These are phyloP conservation scores for Amylocystis lapponica DNA, from an alignment of 768 basidiomycete genomes.

Conservation along the genomic window DNA sequence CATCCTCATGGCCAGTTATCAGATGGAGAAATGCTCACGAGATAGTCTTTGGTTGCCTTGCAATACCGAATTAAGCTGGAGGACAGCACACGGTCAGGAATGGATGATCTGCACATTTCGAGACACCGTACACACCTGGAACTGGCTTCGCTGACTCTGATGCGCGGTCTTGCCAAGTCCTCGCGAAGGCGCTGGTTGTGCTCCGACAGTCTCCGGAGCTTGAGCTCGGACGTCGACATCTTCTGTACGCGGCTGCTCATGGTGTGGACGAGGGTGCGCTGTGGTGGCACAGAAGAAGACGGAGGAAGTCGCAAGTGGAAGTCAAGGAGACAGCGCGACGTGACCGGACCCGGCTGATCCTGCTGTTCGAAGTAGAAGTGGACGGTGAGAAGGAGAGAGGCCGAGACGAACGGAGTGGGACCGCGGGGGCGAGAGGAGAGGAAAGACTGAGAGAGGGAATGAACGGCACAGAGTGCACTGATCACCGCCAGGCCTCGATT, in stretches of 20 bases:
- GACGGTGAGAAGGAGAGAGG: not conserved
- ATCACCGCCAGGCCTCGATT: too few relatives aligned
- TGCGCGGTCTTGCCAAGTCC: slow-evolving; percentile 65
- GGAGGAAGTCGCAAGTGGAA: not conserved
- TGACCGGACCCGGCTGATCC: slow-evolving; percentile 1
- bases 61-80: slow-evolving; percentile 67
- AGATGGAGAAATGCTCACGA: slow-evolving; percentile 35
- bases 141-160: slow-evolving; percentile 69
- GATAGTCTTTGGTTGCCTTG: slow-evolving; percentile 67
- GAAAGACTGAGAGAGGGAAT: slow-evolving; percentile 1
- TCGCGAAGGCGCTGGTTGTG: slow-evolving; percentile 70
- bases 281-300: not conserved
- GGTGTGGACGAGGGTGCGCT: slow-evolving; percentile 1
- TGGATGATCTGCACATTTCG: not conserved
- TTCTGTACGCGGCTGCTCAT: slow-evolving; percentile 32
- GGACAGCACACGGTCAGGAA: not conserved
- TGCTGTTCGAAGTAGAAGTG: not conserved
- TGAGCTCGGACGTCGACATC: slow-evolving; percentile 79
- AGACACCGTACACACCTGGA: slow-evolving; percentile 40
- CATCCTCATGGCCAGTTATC: too few relatives aligned
- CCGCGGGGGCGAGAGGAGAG: slow-evolving; percentile 1
- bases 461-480: too few relatives aligned
- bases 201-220: slow-evolving; percentile 70
- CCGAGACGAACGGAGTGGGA: too few relatives aligned
- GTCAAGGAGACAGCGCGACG: not conserved